phyloP scores from a whole-genome alignment of 169 alveolate species.

The Cryptosporidium tyzzeri region DNA sequence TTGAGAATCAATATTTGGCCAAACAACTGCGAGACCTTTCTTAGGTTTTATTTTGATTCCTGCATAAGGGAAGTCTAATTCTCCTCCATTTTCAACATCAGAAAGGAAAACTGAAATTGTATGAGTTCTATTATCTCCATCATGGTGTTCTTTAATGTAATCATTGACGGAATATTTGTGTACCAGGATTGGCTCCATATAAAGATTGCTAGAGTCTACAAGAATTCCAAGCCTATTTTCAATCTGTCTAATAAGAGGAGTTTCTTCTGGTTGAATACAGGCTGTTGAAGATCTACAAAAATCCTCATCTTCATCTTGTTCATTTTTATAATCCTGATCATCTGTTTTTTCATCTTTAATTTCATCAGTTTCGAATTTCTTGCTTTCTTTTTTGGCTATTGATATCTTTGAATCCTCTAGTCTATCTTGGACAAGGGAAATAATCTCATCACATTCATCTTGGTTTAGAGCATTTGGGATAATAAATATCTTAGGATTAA shows the following conservation, averaged over 20 bases:
- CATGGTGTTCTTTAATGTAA: constrained; percentile 69
- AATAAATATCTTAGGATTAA: constrained; percentile 47
- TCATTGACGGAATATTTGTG: constrained; percentile 37
- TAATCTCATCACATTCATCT: constrained; percentile 48
- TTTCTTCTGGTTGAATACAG: constrained; percentile 68
- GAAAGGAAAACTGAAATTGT: constrained; percentile 54
- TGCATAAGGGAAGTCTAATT: constrained; percentile 68
- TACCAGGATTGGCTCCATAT: constrained; percentile 65
- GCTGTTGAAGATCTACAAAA: constrained; percentile 60
- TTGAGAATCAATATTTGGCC: constrained; percentile 61
- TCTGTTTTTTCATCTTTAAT: background rate
- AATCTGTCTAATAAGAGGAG: constrained; percentile 37
- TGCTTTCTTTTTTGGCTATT: constrained; percentile 16
- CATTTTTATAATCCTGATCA: background rate
- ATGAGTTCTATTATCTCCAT: constrained; percentile 55
- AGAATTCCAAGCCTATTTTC: constrained; percentile 68
- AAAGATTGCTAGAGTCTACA: constrained; percentile 19
- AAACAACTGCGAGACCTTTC: constrained; percentile 68
- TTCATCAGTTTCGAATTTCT: background rate
- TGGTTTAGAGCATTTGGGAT: constrained; percentile 60
- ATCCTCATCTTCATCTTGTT: constrained; percentile 11
- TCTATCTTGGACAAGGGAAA: constrained; percentile 25
- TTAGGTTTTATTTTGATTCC: constrained; percentile 71
- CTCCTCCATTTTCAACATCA: constrained; percentile 64
- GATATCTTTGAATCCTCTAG: constrained; percentile 59